phyloP scores from a whole-genome alignment of 2,329 filamentous ascomycete genomes.

The Stagonosporopsis rhizophila region DNA sequence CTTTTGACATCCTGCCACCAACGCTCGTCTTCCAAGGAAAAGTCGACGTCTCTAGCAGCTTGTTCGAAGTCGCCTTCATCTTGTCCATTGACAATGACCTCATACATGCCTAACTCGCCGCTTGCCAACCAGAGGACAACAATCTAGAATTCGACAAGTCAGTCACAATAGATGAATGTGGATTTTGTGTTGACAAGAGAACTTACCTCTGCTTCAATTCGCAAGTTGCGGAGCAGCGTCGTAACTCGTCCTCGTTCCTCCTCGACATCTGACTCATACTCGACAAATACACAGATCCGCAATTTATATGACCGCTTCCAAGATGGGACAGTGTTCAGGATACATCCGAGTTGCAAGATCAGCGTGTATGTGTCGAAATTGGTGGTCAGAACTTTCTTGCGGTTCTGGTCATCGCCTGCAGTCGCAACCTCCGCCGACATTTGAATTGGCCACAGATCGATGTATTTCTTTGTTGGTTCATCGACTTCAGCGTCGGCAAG shows the following conservation, averaged over 20 bases:
- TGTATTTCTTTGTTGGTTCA: slow-evolving; percentile 74
- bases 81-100: slow-evolving; percentile 76
- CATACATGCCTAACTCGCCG: slow-evolving; percentile 74
- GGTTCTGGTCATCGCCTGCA: slow-evolving; percentile 52
- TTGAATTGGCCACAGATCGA: slow-evolving; percentile 91
- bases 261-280: slow-evolving; percentile 83
- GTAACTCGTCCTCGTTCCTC: slow-evolving; percentile 77
- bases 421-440: slow-evolving; percentile 85
- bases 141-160: slow-evolving; percentile 44
- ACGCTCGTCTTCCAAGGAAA: slow-evolving; percentile 71
- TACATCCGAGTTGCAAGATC: slow-evolving; percentile 87
- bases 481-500: slow-evolving; percentile 53
- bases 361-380: slow-evolving; percentile 92
- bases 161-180: background rate
- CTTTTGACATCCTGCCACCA: slow-evolving; percentile 83
- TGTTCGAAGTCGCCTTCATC: slow-evolving; percentile 59
- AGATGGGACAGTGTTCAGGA: slow-evolving; percentile 78
- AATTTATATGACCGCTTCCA: slow-evolving; percentile 78
- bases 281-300: slow-evolving; percentile 85
- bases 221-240: slow-evolving; percentile 77
- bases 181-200: background rate
- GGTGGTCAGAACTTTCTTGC: slow-evolving; percentile 74
- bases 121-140: slow-evolving; percentile 83
- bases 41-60: slow-evolving; percentile 67
- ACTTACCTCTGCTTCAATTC: slow-evolving; percentile 74